Conservation (phyloP, 1,284 basidiomycete genomes). For the Rhodotorula sp. region DNA sequence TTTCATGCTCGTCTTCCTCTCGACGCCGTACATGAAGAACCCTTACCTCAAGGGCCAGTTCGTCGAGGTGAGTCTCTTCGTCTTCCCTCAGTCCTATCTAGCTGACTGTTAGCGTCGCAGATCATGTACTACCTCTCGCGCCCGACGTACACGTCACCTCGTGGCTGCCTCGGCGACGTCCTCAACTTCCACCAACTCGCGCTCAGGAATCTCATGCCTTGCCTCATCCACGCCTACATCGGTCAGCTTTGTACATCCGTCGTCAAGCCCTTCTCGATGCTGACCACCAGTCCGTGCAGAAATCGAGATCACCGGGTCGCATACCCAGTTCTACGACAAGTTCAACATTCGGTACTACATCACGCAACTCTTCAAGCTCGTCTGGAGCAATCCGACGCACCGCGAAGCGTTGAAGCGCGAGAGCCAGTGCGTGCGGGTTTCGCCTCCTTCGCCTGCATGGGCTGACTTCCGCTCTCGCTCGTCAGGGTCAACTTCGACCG, state of each 20-base stretch:
- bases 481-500: slow-evolving; percentile 71
- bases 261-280: neutral
- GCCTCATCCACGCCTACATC: slow-evolving; percentile 92
- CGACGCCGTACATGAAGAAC: slow-evolving; percentile 96
- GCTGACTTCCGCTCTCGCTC: neutral
- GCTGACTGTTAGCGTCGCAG: slow-evolving; percentile 50
- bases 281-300: slow-evolving; percentile 56
- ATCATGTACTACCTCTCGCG: slow-evolving; percentile 73
- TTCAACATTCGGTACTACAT: slow-evolving; percentile 60
- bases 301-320: slow-evolving; percentile 94
- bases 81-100: neutral
- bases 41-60: slow-evolving; percentile 98
- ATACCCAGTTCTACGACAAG: slow-evolving; percentile 98
- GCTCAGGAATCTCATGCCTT: slow-evolving; percentile 82
- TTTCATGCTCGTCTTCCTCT: slow-evolving; percentile 87
- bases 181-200: slow-evolving; percentile 83
- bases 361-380: slow-evolving; percentile 73
- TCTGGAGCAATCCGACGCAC: slow-evolving; percentile 86
- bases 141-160: slow-evolving; percentile 55
- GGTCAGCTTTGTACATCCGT: slow-evolving; percentile 55
- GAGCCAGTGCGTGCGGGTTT: slow-evolving; percentile 59
- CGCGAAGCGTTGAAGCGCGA: slow-evolving; percentile 76
- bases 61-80: slow-evolving; percentile 65
- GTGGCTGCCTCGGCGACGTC: slow-evolving; percentile 74
- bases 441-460: neutral